Evolutionary conservation across 179 eudicot genomes (phyloP).

Genomic region (Beta corolliflora): DNA sequence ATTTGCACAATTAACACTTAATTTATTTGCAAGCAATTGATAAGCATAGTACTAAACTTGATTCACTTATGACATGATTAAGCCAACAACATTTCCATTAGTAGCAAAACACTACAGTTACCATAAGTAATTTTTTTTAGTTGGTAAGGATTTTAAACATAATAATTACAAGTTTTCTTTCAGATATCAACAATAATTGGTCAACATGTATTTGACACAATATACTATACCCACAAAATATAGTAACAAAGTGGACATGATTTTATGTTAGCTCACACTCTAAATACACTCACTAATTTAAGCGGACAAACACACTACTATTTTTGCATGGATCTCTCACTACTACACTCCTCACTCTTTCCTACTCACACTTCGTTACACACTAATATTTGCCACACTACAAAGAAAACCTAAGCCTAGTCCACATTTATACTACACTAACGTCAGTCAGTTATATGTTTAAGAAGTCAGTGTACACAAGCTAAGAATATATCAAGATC

Average conservation of each 20-base stretch:
- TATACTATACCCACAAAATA: neutral
- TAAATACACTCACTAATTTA: no score
- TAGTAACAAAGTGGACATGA: neutral
- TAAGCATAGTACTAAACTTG: neutral
- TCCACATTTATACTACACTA: no score
- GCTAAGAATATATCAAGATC: no score
- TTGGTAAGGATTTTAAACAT: neutral
- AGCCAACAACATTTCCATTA: neutral
- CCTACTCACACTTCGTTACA: no score
- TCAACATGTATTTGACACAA: no score
- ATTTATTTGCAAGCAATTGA: neutral
- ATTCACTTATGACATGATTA: neutral
- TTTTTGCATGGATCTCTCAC: no score
- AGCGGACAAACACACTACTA: no score
- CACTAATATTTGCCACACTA: no score
- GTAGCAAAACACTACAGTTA: neutral
- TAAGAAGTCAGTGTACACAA: no score
- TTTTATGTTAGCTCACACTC: neutral
- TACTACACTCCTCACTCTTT: no score
- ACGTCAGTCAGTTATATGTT: no score
- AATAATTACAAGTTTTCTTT: neutral
- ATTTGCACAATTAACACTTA: neutral
- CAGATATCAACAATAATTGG: neutral
- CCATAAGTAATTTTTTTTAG: neutral
- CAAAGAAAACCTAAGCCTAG: no score